Percentiles rank a stretch among this genome's conserved stretches.
These are phyloP conservation scores for Pleurostoma richardsiae DNA, from an alignment of 2,329 filamentous ascomycete genomes.

Conservation along the genomic window DNA sequence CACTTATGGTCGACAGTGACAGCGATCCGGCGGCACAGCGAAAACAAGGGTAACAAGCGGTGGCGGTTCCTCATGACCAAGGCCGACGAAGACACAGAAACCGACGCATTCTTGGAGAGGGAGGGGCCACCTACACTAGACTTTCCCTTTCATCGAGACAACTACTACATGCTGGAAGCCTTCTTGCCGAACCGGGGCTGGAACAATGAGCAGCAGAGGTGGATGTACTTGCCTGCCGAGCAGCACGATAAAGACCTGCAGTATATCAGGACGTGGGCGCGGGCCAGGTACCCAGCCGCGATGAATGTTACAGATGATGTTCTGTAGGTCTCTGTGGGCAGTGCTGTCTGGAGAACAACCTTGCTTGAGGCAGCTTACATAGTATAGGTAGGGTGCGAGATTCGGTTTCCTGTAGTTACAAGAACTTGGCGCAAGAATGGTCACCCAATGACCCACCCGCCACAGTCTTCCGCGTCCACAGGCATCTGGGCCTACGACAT, in stretches of 20 bases:
- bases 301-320: too few species aligned
- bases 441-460: too few species aligned
- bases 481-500: too few species aligned
- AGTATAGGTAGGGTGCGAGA: too few species aligned
- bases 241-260: slow-evolving; percentile 32
- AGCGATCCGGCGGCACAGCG: slow-evolving; percentile 29
- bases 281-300: too few species aligned
- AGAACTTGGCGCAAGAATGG: too few species aligned
- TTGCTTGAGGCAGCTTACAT: too few species aligned
- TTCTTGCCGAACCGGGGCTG: slow-evolving; percentile 53
- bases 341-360: too few species aligned
- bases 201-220: slow-evolving; percentile 35
- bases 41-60: slow-evolving; percentile 42
- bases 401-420: too few species aligned
- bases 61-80: slow-evolving; percentile 26
- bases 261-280: slow-evolving; percentile 18
- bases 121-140: slow-evolving; percentile 46
- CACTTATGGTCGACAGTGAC: slow-evolving; percentile 22
- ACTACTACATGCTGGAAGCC: slow-evolving; percentile 54
- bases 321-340: too few species aligned
- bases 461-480: too few species aligned
- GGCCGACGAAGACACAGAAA: slow-evolving; percentile 36
- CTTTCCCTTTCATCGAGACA: slow-evolving; percentile 49
- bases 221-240: slow-evolving; percentile 40
- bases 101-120: slow-evolving; percentile 44